A percentile compares a stretch with the other conserved stretches of the same genome.
Evolutionary conservation across 306 rosid genomes (phyloP).

Genomic region (Morella rubra): DNA sequence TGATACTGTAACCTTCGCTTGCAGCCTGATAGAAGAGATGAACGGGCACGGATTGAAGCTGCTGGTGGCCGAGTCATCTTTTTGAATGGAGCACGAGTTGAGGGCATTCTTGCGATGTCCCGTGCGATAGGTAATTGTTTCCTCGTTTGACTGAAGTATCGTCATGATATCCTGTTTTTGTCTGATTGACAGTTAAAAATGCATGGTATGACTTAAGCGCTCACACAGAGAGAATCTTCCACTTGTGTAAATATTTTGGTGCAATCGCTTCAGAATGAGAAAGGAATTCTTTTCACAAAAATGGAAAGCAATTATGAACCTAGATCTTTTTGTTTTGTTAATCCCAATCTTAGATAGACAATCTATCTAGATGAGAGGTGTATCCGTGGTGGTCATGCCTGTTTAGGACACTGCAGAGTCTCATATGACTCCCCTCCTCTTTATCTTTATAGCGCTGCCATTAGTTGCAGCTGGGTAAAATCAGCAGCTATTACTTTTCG

Average conservation of each 20-base stretch:
- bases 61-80: constrained; percentile 31
- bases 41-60: constrained; percentile 30
- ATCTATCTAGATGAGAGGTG: background rate
- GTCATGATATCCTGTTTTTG: background rate
- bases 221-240: background rate
- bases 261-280: constrained; percentile 1
- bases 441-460: background rate
- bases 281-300: background rate
- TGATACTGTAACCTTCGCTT: background rate
- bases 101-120: constrained; percentile 45
- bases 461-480: background rate
- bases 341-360: background rate
- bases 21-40: constrained; percentile 34
- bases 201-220: background rate
- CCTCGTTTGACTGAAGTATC: background rate
- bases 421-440: background rate
- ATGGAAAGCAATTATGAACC: background rate
- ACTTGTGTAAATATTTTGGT: background rate
- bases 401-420: background rate
- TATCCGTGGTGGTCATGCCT: background rate
- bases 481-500: no score
- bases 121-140: constrained; percentile 35
- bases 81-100: constrained; percentile 35
- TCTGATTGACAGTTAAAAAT: background rate
- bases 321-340: background rate